Evolutionary conservation across 163 green algal genomes (phyloP), one percentile per base, ranked within the genome.

Genomic region (Scenedesmus sp.): DNA sequence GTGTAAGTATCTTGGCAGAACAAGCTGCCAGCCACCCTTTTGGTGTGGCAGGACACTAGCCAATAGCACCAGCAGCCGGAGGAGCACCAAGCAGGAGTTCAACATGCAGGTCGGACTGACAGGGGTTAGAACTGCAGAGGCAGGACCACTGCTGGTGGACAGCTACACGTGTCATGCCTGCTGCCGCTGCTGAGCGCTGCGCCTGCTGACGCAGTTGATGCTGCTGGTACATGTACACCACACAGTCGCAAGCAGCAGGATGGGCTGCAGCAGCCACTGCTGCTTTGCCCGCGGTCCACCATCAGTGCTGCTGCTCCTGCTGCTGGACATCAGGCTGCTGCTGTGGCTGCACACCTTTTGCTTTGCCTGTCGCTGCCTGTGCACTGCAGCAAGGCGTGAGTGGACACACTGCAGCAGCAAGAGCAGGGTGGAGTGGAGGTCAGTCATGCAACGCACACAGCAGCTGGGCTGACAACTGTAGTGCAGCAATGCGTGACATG

Each of bases 391-490:
- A 33, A 91, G 79, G 3, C 87, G 73, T 1, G 76, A 81, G 79
- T 91, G 76, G 3, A 91, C 76, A 61, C 86, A 91, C 86, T 91
- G 86, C 86, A 76, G 33, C 30, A 61, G 59, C 83, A 89, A 61
- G 61, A 22, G 35, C 40, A 72, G 43, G 84, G n/a, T n/a, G n/a
- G n/a, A n/a, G n/a, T n/a, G n/a, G n/a, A n/a, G n/a, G n/a, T n/a
- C n/a, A n/a, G n/a, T n/a, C n/a, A n/a, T n/a, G n/a, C n/a, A n/a
- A n/a, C n/a, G n/a, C n/a, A n/a, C n/a, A n/a, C 82, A 79, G 20
- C 51, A 87, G 81, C 42, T 37, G 18, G 16, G 42, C 1, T 13
- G 15, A 13, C 49, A 56, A 12, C 49, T 18, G 49, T 12, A 56
- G 49, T n/a, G n/a, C n/a, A n/a, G n/a, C n/a, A n/a, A n/a, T n/a